A percentile compares a stretch with the other conserved stretches of the same genome.
phyloP scores from a whole-genome alignment of 768 basidiomycete genomes.

The Lactarius sp. region DNA sequence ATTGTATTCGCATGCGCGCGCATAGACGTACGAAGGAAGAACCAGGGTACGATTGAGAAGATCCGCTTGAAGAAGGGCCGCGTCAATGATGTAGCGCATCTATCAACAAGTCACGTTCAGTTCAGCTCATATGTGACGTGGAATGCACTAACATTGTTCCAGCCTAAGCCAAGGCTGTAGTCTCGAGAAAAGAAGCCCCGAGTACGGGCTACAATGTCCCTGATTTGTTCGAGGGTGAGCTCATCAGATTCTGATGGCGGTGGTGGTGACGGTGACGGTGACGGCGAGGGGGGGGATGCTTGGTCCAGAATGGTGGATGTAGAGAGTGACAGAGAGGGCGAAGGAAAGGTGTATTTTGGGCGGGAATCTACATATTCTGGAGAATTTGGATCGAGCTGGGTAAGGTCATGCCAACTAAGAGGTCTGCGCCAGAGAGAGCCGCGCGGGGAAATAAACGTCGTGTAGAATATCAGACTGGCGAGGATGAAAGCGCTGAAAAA shows the following conservation, averaged over 20 bases:
- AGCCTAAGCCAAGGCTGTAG: conserved; percentile 41
- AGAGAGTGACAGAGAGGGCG: not conserved
- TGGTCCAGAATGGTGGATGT: not conserved
- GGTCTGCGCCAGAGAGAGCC: not conserved
- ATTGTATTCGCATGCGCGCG: conserved; percentile 42
- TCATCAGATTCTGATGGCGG: conserved; percentile 10
- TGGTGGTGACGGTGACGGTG: not conserved
- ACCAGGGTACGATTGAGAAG: conserved; percentile 42
- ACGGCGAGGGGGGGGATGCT: not conserved
- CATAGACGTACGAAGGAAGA: conserved; percentile 44
- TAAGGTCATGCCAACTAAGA: not conserved
- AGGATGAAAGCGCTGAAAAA: conserved; percentile 11
- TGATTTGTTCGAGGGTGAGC: conserved; percentile 33
- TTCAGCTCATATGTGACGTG: not conserved
- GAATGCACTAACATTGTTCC: conserved; percentile 43
- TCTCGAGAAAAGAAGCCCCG: conserved; percentile 43
- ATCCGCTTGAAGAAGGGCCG: conserved; percentile 40
- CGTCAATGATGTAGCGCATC: conserved; percentile 49
- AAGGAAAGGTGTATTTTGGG: not conserved
- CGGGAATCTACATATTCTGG: not conserved
- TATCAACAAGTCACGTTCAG: conserved; percentile 23
- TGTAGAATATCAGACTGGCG: conserved; percentile 10
- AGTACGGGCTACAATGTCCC: conserved; percentile 35
- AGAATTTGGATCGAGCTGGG: not conserved
- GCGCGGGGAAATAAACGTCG: not conserved